phyloP scores from a whole-genome alignment of 768 basidiomycete genomes.

The Crepidotus variabilis region DNA sequence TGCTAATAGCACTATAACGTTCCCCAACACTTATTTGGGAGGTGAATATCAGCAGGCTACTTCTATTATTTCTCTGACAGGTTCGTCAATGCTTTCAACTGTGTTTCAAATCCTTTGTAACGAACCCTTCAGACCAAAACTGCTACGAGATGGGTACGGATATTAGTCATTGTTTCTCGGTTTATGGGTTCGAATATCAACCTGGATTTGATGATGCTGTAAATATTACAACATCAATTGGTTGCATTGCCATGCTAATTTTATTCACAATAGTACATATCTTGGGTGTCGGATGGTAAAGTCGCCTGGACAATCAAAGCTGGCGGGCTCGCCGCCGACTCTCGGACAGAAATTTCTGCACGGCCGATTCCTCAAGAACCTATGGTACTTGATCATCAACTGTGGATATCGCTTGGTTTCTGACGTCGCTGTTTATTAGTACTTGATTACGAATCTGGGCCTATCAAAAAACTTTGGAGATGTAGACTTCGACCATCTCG shows the following conservation, averaged over 20 bases:
- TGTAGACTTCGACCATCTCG: conserved; percentile 67
- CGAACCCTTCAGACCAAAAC: conserved; percentile 43
- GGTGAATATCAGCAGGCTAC: conserved; percentile 83
- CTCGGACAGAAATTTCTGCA: conserved; percentile 54
- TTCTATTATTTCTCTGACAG: conserved; percentile 63
- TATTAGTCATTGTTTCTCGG: conserved; percentile 46
- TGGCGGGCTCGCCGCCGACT: conserved; percentile 55
- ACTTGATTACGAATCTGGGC: conserved; percentile 81
- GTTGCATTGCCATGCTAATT: not conserved
- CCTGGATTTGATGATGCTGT: conserved; percentile 55
- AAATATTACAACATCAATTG: conserved; percentile 19
- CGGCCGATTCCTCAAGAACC: conserved; percentile 81
- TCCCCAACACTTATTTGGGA: conserved; percentile 66
- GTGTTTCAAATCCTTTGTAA: not conserved
- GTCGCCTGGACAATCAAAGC: conserved; percentile 69
- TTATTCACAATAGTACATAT: conserved; percentile 54
- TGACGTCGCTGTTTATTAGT: conserved; percentile 36
- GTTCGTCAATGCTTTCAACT: conserved; percentile 27
- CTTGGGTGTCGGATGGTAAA: conserved; percentile 66
- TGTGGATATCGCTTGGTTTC: conserved; percentile 1
- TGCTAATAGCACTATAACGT: conserved; percentile 41
- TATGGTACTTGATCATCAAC: conserved; percentile 43
- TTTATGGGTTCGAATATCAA: conserved; percentile 81
- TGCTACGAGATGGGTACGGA: conserved; percentile 54
- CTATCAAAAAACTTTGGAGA: conserved; percentile 74